Base-by-base conservation (phyloP, 75 land plant genomes). In the Sequoiadendron giganteum region DNA sequence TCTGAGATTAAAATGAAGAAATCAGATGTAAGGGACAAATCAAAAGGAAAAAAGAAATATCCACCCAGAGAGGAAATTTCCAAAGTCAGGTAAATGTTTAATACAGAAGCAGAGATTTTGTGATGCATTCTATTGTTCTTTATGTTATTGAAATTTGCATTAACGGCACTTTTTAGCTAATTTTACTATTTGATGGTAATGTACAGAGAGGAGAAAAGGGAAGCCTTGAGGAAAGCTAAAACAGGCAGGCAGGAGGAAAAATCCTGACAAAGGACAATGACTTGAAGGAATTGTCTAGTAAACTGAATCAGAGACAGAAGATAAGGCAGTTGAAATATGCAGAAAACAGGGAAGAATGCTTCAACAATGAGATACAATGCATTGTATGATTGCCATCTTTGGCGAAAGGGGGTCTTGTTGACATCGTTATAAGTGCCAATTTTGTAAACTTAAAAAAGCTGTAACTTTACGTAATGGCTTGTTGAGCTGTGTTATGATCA, bases 1-100 rank as follows among this genome's bases (percentile, higher is more conserved):
- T 10, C 72, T 78, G 90, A 85, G 56, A 88, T 48, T 36, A 87
- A 58, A 34, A 80, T 40, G 77, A 42, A 88, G 86, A 86, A 68
- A 36, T 32, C 21, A 49, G n/a, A 47, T 14, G 88, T 15, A 15
- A 70, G 49, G 2, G 70, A 18, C 79, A 75, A 73, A 83, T 86
- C 85, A 78, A 90, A 88, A 85, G 86, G 84, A 16, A 45, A 91
- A 90, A 88, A 90, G 90, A 84, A 89, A 92, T 73, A 88, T 81
- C 83, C 91, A 88, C 34, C 86, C 75, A 38, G 87, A 86, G 81
- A 91, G 68, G 91, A 93, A 83, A 90, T 90, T 25, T 85, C 93
- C 16, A 92, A 88, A 87, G 86, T 83, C 48, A 93, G 92, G 91
- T 93, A 86, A 49, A 5, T 0, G 5, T 40, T 36, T 76, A 13